Evolutionary conservation across 2,329 filamentous ascomycete genomes (phyloP).

Genomic region (Penicillium psychrosexuale): DNA sequence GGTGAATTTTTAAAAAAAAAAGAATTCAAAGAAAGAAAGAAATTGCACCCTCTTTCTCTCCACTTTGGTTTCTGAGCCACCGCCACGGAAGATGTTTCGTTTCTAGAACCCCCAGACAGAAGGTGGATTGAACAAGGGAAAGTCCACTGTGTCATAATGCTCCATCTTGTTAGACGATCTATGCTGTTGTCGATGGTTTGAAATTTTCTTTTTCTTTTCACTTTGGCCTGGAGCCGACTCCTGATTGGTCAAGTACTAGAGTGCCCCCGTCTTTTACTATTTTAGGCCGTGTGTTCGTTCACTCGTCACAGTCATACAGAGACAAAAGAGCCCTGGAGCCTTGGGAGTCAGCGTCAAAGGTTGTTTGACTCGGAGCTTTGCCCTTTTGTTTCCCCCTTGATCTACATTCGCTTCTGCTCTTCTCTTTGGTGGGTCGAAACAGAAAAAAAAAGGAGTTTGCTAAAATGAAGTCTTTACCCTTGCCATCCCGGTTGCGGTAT

Average conservation of each 20-base stretch:
- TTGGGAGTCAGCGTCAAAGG: constrained; percentile 2
- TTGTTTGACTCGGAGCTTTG: constrained; percentile 8
- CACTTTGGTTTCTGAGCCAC: constrained; percentile 22
- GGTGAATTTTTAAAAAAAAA: background rate
- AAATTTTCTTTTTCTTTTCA: background rate
- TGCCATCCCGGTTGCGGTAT: constrained; percentile 11
- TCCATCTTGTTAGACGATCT: constrained; percentile 6
- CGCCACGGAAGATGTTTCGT: constrained; percentile 23
- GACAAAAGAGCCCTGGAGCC: background rate
- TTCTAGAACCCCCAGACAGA: constrained; percentile 28
- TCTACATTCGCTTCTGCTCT: constrained; percentile 16
- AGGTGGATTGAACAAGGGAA: constrained; percentile 1
- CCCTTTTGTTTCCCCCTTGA: constrained; percentile 14
- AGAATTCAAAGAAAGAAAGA: background rate
- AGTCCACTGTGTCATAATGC: constrained; percentile 6
- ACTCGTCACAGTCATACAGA: constrained; percentile 19
- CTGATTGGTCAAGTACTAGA: background rate
- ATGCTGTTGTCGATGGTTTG: background rate
- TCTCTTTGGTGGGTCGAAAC: constrained; percentile 11
- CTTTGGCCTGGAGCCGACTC: background rate
- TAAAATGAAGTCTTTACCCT: background rate
- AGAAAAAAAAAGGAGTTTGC: constrained; percentile 1
- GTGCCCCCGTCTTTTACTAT: constrained; percentile 1
- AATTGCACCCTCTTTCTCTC: background rate
- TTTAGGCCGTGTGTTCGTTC: background rate